A percentile compares a stretch with the other conserved stretches of the same genome.
phyloP scores from a whole-genome alignment of 106 monocot species.

The Apostasia shenzhenica region DNA sequence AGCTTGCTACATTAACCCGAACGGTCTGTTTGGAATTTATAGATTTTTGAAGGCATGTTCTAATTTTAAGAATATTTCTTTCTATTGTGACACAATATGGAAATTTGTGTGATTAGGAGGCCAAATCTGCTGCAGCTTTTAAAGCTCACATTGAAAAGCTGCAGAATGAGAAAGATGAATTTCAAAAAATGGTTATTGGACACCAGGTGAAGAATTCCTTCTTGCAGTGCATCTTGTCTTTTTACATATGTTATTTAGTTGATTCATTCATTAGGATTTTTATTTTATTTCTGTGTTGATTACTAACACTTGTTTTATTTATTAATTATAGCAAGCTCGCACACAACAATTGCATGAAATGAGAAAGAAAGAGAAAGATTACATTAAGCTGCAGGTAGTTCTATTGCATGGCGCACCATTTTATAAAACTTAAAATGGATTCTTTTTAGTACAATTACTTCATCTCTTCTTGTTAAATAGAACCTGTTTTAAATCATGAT shows the following conservation, averaged over 20 bases:
- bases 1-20: conserved; percentile 83
- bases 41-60: neutral
- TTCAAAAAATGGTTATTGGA: conserved; percentile 97
- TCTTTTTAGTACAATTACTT: neutral
- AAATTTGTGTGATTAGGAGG: conserved; percentile 54
- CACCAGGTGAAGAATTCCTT: conserved; percentile 64
- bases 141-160: conserved; percentile 95
- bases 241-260: neutral
- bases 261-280: neutral
- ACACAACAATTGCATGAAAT: conserved; percentile 98
- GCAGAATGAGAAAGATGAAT: conserved; percentile 96
- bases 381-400: conserved; percentile 91
- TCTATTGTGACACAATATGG: neutral
- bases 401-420: neutral
- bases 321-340: conserved; percentile 71
- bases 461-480: neutral
- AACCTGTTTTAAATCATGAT: neutral
- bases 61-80: neutral
- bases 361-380: conserved; percentile 99
- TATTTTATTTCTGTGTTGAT: neutral
- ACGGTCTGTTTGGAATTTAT: conserved; percentile 34
- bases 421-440: neutral
- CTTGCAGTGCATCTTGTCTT: neutral
- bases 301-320: neutral
- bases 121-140: conserved; percentile 69